Percentiles rank a stretch among this genome's conserved stretches.
Conservation (phyloP, 345 rosid species). For the Aquilaria yunnanensis region DNA sequence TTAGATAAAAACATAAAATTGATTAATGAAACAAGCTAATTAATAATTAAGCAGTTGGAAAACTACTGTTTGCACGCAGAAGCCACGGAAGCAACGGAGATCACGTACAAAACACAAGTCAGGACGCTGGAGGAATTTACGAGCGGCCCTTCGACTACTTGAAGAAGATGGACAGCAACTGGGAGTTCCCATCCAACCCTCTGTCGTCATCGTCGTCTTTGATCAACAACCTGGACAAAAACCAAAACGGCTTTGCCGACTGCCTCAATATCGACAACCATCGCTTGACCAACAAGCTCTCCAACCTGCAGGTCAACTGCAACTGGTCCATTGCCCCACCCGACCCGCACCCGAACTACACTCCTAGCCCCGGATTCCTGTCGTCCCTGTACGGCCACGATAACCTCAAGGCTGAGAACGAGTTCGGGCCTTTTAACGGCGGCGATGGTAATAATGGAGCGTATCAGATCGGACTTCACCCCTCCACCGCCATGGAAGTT, state of each 20-base stretch:
- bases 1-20: neutral
- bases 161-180: conserved; percentile 36
- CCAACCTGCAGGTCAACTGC: conserved; percentile 35
- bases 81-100: conserved; percentile 40
- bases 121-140: conserved; percentile 38
- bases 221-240: conserved; percentile 20
- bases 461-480: conserved; percentile 20
- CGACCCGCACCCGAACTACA: conserved; percentile 29
- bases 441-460: conserved; percentile 11
- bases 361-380: conserved; percentile 16
- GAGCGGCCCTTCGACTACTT: conserved; percentile 43
- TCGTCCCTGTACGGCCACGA: conserved; percentile 18
- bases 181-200: conserved; percentile 21
- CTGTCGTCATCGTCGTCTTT: conserved; percentile 21
- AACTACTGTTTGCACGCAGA: conserved; percentile 19
- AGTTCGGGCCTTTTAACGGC: conserved; percentile 15
- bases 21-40: neutral
- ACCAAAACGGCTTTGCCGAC: conserved; percentile 9
- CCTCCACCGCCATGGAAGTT: conserved; percentile 13
- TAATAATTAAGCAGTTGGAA: neutral
- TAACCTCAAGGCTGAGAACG: conserved; percentile 28
- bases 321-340: conserved; percentile 79
- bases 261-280: conserved; percentile 13
- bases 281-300: conserved; percentile 34
- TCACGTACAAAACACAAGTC: conserved; percentile 11